Percentiles rank a stretch among this genome's conserved stretches.
These are phyloP conservation scores for Fragosphaeria purpurea DNA, from an alignment of 2,329 filamentous ascomycete species.

Conservation along the genomic window DNA sequence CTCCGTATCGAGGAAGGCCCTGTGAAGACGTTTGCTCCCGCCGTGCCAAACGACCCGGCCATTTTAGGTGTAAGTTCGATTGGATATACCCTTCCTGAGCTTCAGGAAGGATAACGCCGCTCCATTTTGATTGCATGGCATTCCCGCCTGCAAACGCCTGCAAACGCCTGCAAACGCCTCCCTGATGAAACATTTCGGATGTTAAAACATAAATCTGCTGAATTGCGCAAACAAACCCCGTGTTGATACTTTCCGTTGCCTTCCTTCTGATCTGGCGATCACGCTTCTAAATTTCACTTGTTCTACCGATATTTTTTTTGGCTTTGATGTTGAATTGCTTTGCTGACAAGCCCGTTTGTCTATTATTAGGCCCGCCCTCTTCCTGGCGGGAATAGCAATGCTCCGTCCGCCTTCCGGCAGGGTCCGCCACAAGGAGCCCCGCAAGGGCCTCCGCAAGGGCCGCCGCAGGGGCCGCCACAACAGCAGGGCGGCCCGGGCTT, in stretches of 20 bases:
- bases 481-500: conserved; percentile 19
- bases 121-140: conserved; percentile 5
- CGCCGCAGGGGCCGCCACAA: conserved; percentile 15
- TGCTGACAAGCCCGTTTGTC: conserved; percentile 1
- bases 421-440: conserved; percentile 1
- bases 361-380: conserved; percentile 27
- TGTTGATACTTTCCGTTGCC: conserved; percentile 99
- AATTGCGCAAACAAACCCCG: conserved; percentile 80
- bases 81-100: no score
- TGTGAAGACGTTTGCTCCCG: conserved; percentile 60
- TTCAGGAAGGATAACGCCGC: no score
- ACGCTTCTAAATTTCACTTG: neutral
- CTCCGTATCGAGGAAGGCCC: conserved; percentile 82
- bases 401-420: conserved; percentile 24
- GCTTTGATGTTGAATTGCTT: neutral
- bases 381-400: conserved; percentile 17
- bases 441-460: conserved; percentile 14
- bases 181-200: conserved; percentile 97
- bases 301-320: neutral
- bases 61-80: conserved; percentile 81
- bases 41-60: conserved; percentile 86
- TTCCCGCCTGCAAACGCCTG: neutral
- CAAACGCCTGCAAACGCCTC: conserved; percentile 5
- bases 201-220: conserved; percentile 76
- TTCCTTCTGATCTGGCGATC: conserved; percentile 84